Evolutionary conservation across 2,329 filamentous ascomycete species (phyloP).

Genomic region (Cercospora zeae-maydis): DNA sequence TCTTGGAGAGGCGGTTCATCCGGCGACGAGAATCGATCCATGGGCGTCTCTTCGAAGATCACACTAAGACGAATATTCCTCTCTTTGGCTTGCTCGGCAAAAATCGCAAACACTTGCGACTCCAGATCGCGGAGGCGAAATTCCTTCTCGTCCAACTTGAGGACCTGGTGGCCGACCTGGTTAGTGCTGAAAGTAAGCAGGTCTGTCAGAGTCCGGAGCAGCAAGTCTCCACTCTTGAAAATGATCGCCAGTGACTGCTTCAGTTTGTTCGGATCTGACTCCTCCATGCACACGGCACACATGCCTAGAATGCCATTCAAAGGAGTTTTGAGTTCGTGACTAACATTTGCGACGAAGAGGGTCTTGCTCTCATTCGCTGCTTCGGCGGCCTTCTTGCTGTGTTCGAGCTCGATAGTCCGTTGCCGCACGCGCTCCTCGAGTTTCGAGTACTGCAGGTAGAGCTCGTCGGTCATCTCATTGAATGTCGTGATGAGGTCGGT

Average conservation of each 20-base stretch:
- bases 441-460: constrained; percentile 78
- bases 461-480: constrained; percentile 90
- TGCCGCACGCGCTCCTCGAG: constrained; percentile 82
- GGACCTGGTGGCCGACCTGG: constrained; percentile 74
- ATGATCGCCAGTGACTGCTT: constrained; percentile 82
- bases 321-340: constrained; percentile 81
- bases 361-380: constrained; percentile 90
- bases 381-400: constrained; percentile 87
- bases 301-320: constrained; percentile 94
- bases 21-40: constrained; percentile 5
- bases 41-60: constrained; percentile 54
- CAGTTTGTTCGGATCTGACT: constrained; percentile 72
- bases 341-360: constrained; percentile 26
- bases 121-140: constrained; percentile 79
- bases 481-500: constrained; percentile 81
- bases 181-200: constrained; percentile 92
- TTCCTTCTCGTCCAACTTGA: constrained; percentile 78
- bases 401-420: constrained; percentile 77
- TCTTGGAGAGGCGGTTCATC: constrained; percentile 62
- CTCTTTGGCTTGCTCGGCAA: constrained; percentile 83
- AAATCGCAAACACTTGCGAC: constrained; percentile 78
- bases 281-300: constrained; percentile 88
- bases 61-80: constrained; percentile 72
- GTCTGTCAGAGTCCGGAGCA: constrained; percentile 83
- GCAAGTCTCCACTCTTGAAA: constrained; percentile 80